These are phyloP conservation scores for Amaranthus tricolor DNA, from an alignment of 179 eudicot species.

Conservation along the genomic window DNA sequence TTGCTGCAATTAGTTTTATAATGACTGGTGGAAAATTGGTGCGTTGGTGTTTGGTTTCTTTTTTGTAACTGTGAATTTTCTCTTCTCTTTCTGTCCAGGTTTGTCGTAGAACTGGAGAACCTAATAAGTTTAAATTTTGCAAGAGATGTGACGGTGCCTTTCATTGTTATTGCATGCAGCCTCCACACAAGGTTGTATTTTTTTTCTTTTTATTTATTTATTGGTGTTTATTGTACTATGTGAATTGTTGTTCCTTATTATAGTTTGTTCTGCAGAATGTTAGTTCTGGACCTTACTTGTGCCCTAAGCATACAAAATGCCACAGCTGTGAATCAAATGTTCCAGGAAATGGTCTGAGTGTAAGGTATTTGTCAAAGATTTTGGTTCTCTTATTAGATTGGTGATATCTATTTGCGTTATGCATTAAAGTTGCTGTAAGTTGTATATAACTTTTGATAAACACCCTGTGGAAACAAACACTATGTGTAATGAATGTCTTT, in stretches of 20 bases:
- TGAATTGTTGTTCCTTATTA: not conserved
- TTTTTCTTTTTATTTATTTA: slow-evolving; percentile 21
- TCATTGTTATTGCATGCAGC: slow-evolving; percentile 43
- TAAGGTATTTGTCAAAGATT: slow-evolving; percentile 45
- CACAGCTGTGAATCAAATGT: slow-evolving; percentile 92
- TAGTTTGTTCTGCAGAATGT: slow-evolving; percentile 59
- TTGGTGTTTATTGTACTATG: slow-evolving; percentile 21
- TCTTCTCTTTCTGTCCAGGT: slow-evolving; percentile 40
- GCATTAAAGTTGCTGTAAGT: not conserved
- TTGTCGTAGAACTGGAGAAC: slow-evolving; percentile 88
- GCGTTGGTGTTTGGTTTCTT: not conserved
- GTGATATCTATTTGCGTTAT: slow-evolving; percentile 1
- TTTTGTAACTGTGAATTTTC: slow-evolving; percentile 4
- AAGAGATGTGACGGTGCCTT: slow-evolving; percentile 90
- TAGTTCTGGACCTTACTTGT: slow-evolving; percentile 85
- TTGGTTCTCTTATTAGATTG: not conserved
- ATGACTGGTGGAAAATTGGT: not conserved
- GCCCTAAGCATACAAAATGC: slow-evolving; percentile 95
- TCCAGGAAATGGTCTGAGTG: slow-evolving; percentile 89
- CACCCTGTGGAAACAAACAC: not conserved
- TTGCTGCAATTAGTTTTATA: not conserved
- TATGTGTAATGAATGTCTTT: not conserved
- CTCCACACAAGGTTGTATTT: slow-evolving; percentile 32
- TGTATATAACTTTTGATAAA: not conserved
- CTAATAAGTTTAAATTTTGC: slow-evolving; percentile 84